Conservation (phyloP, 2,329 filamentous ascomycete genomes). For the Ceratocystis papillata region DNA sequence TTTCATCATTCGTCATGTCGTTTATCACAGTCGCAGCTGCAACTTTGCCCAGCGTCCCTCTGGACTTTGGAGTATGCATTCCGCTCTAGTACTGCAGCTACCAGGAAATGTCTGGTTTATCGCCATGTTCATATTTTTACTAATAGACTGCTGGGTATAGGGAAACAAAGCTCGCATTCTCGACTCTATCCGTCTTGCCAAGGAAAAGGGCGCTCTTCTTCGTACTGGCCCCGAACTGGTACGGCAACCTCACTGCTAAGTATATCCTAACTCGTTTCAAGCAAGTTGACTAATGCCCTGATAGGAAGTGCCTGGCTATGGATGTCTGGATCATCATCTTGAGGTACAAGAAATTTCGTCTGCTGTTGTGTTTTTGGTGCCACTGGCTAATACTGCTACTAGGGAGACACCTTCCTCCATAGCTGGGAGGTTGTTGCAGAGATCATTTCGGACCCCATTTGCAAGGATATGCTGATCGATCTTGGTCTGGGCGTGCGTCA, state of each 20-base stretch:
- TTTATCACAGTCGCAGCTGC: slow-evolving; percentile 33
- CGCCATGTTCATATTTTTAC: background rate
- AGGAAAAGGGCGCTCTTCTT: slow-evolving; percentile 50
- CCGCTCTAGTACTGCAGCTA: background rate
- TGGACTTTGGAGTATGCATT: slow-evolving; percentile 43
- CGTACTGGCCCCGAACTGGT: slow-evolving; percentile 43
- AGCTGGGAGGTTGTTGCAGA: slow-evolving; percentile 30
- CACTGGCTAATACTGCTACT: background rate
- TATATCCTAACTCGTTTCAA: background rate
- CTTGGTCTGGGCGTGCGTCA: slow-evolving; percentile 29
- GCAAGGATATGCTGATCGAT: slow-evolving; percentile 31
- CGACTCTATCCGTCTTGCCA: slow-evolving; percentile 50
- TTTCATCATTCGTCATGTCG: slow-evolving; percentile 26
- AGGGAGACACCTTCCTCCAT: slow-evolving; percentile 31
- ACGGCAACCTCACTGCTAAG: background rate
- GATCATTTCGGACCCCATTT: slow-evolving; percentile 31
- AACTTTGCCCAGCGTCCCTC: slow-evolving; percentile 33
- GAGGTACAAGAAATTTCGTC: slow-evolving; percentile 25
- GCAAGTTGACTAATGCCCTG: slow-evolving; percentile 10
- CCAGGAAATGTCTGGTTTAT: background rate
- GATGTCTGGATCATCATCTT: slow-evolving; percentile 31
- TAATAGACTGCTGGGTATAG: background rate
- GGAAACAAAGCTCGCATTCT: slow-evolving; percentile 55
- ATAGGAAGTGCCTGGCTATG: slow-evolving; percentile 33
- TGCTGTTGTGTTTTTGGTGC: background rate